These are phyloP conservation scores for Scheffersomyces parashehatae DNA, from an alignment of 1,139 yeast genomes.

Conservation along the genomic window DNA sequence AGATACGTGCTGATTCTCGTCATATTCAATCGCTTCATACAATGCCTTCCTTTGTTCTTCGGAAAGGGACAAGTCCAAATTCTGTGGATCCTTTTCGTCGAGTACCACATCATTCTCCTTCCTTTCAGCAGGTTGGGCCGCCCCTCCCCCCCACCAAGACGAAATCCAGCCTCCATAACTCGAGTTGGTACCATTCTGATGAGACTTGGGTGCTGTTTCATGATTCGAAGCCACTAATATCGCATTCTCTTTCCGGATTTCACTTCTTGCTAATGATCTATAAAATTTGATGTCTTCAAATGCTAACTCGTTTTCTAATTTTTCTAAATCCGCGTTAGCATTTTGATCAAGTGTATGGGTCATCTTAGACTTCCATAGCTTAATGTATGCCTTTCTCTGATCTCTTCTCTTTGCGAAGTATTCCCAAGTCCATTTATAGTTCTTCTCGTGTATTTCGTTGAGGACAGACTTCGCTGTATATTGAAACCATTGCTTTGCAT, in stretches of 20 bases:
- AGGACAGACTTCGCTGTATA: conserved; percentile 76
- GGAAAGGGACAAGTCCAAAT: conserved; percentile 41
- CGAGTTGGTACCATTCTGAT: neutral
- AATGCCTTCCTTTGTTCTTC: conserved; percentile 80
- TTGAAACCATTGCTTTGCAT: conserved; percentile 79
- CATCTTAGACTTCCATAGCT: conserved; percentile 61
- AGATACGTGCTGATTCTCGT: conserved; percentile 58
- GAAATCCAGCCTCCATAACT: conserved; percentile 26
- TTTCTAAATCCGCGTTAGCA: conserved; percentile 42
- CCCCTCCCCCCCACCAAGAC: conserved; percentile 20
- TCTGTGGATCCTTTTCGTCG: conserved; percentile 15
- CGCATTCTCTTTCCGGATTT: conserved; percentile 57
- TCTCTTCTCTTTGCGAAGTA: conserved; percentile 70
- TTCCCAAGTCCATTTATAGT: conserved; percentile 89
- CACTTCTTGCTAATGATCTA: conserved; percentile 73
- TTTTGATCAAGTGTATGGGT: conserved; percentile 32
- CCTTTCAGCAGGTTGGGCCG: conserved; percentile 2
- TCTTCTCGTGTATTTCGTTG: conserved; percentile 77
- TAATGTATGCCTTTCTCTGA: conserved; percentile 68
- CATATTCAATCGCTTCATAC: conserved; percentile 91
- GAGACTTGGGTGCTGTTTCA: neutral
- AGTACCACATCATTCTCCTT: conserved; percentile 9
- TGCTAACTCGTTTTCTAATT: conserved; percentile 59
- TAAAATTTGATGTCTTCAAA: conserved; percentile 85
- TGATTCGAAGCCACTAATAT: conserved; percentile 6